phyloP scores from a whole-genome alignment of 2,329 filamentous ascomycete genomes.

The Lasiodiplodia hormozganensis region DNA sequence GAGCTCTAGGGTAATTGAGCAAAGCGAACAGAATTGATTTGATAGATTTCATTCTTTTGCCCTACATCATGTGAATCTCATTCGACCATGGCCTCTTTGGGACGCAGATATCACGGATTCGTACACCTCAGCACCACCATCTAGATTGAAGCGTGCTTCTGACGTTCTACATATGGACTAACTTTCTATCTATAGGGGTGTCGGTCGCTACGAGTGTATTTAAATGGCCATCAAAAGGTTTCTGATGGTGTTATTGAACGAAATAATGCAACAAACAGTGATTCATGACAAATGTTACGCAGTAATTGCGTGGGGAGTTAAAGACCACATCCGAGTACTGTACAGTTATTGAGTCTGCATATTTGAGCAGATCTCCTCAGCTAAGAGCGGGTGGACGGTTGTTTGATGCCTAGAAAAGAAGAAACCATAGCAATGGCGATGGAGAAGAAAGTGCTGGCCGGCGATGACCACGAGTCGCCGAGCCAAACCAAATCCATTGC shows the following conservation, averaged over 20 bases:
- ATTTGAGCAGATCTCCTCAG: neutral
- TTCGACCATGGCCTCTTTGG: neutral
- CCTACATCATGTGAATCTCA: neutral
- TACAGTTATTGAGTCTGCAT: too few species aligned
- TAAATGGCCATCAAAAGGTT: neutral
- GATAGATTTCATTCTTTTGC: neutral
- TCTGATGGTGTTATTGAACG: neutral
- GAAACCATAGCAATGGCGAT: neutral
- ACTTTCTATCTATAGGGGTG: neutral
- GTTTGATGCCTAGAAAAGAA: neutral
- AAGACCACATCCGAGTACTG: neutral
- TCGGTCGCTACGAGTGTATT: neutral
- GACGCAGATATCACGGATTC: neutral
- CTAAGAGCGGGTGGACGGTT: neutral
- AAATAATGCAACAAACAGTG: too few species aligned
- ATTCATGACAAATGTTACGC: too few species aligned
- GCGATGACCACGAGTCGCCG: neutral
- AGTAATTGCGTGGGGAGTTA: neutral
- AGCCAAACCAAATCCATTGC: neutral
- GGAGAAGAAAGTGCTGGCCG: neutral
- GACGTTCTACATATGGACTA: neutral
- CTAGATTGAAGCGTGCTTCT: neutral
- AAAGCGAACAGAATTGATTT: neutral
- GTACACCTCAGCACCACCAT: neutral
- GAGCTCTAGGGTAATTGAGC: constrained; percentile 27